phyloP scores from a whole-genome alignment of 768 basidiomycete species.

The Boletellus sp. region DNA sequence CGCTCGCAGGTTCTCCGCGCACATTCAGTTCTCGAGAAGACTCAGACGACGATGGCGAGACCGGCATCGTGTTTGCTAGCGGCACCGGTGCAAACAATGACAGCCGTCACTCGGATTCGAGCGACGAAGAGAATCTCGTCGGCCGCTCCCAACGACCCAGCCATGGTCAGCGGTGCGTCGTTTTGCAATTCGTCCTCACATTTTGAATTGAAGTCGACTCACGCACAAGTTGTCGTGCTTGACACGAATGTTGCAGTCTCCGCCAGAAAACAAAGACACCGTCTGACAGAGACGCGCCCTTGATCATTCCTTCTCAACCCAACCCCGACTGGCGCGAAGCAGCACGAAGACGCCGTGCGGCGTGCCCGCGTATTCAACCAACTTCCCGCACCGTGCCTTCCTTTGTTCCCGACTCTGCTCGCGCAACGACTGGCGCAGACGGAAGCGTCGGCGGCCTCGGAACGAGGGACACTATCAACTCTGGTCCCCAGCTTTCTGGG shows the following conservation, averaged over 20 bases:
- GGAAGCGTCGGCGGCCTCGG: slow-evolving; percentile 78
- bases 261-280: slow-evolving; percentile 40
- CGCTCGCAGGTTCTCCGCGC: slow-evolving; percentile 52
- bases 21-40: slow-evolving; percentile 23
- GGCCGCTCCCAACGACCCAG: slow-evolving; percentile 70
- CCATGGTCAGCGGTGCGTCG: slow-evolving; percentile 82
- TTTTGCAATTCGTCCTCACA: not conserved
- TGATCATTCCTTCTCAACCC: slow-evolving; percentile 82
- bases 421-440: slow-evolving; percentile 54
- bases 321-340: slow-evolving; percentile 90
- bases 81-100: slow-evolving; percentile 23
- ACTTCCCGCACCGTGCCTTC: slow-evolving; percentile 25
- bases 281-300: slow-evolving; percentile 48
- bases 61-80: slow-evolving; percentile 22
- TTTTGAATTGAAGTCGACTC: slow-evolving; percentile 59
- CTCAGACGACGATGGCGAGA: slow-evolving; percentile 28
- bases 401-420: slow-evolving; percentile 65
- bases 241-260: slow-evolving; percentile 32
- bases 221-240: slow-evolving; percentile 46
- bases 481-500: slow-evolving; percentile 67
- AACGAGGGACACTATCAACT: slow-evolving; percentile 70
- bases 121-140: slow-evolving; percentile 66
- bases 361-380: slow-evolving; percentile 14
- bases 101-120: slow-evolving; percentile 41
- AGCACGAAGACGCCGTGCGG: slow-evolving; percentile 55